These are phyloP conservation scores for Xenoacremonium recifei DNA, from an alignment of 2,329 filamentous ascomycete species.

Conservation along the genomic window DNA sequence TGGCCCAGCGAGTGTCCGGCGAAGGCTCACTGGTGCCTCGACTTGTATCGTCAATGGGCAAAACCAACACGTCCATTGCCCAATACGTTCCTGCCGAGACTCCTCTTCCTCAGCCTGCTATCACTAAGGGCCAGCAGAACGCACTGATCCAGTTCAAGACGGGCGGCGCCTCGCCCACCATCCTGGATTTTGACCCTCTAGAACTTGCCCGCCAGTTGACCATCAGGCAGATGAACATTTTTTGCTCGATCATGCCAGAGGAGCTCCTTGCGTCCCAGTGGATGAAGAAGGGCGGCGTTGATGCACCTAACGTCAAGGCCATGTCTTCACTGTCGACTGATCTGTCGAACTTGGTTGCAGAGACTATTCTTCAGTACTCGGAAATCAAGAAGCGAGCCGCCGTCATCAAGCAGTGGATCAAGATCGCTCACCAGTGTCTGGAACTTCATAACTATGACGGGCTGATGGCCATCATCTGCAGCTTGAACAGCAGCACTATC, in stretches of 20 bases:
- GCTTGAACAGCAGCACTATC: conserved; percentile 88
- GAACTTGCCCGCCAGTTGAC: conserved; percentile 92
- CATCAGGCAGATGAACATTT: conserved; percentile 85
- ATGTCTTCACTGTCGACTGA: conserved; percentile 94
- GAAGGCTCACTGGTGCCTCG: conserved; percentile 78
- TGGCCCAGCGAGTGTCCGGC: conserved; percentile 74
- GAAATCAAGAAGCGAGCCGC: conserved; percentile 89
- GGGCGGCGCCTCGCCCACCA: conserved; percentile 66
- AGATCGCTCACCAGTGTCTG: conserved; percentile 82
- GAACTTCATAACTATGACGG: conserved; percentile 95
- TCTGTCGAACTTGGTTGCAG: conserved; percentile 86
- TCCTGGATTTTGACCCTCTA: conserved; percentile 87
- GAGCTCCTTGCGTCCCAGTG: conserved; percentile 90
- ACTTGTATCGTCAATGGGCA: conserved; percentile 81
- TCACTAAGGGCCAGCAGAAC: conserved; percentile 76
- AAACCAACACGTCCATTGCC: conserved; percentile 74
- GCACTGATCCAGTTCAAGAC: conserved; percentile 72
- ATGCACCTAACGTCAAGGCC: conserved; percentile 85
- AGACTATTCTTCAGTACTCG: conserved; percentile 84
- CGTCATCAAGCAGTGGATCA: conserved; percentile 97
- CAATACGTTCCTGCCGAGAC: conserved; percentile 70
- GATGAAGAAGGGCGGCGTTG: conserved; percentile 81
- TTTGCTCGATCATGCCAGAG: conserved; percentile 87
- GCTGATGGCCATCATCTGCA: conserved; percentile 95
- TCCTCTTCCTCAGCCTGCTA: conserved; percentile 64